These are phyloP conservation scores for Serendipita sp. DNA, from an alignment of 768 basidiomycete species.

Conservation along the genomic window DNA sequence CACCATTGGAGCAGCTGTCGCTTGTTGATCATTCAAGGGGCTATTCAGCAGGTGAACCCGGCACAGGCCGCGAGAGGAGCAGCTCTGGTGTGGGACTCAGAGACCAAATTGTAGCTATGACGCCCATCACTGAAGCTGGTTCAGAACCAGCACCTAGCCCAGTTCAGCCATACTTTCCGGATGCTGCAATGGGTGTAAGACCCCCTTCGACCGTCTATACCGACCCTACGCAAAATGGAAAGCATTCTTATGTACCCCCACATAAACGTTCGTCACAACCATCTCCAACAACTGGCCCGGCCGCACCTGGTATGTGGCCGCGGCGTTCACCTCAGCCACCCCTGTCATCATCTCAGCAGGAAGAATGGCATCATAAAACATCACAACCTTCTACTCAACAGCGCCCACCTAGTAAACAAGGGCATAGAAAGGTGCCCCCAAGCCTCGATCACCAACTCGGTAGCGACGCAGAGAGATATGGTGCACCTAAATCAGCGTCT, in stretches of 20 bases:
- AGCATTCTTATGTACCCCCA: not conserved
- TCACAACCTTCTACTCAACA: not conserved
- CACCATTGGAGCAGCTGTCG: not conserved
- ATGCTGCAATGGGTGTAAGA: not conserved
- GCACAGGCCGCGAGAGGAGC: not conserved
- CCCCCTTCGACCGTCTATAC: not conserved
- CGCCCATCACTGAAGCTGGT: slow-evolving; percentile 2
- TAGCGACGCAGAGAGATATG: not conserved
- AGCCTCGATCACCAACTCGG: not conserved
- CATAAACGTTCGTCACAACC: not conserved
- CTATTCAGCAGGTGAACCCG: not conserved
- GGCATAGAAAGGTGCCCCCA: not conserved
- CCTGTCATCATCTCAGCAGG: not conserved
- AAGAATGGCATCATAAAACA: not conserved
- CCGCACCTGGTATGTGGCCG: not conserved
- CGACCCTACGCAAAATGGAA: not conserved
- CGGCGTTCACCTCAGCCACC: not conserved
- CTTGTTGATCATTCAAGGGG: not conserved
- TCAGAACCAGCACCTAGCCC: not conserved
- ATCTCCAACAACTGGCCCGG: not conserved
- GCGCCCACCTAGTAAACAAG: not conserved
- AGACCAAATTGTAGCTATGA: not conserved
- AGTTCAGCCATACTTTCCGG: not conserved
- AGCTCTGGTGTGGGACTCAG: not conserved
- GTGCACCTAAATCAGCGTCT: not conserved